Base-by-base conservation (phyloP, 495 filamentous ascomycete genomes). In the Astrothelium subdiscretum region DNA sequence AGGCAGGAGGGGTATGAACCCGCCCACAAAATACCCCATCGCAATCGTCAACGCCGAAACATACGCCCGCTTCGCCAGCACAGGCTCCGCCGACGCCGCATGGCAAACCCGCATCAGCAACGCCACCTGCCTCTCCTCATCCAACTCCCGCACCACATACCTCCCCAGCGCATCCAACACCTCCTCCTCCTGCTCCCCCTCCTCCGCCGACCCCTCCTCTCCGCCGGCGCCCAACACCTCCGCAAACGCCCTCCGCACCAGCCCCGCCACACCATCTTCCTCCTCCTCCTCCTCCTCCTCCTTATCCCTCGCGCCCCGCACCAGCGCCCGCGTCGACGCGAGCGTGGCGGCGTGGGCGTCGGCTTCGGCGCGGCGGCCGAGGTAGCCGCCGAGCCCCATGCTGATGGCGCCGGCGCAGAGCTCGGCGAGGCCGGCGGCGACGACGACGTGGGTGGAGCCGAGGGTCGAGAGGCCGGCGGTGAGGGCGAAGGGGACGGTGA, bases 21-120 rank as follows among this genome's bases (percentile, higher is more conserved):
- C 89, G 29, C 87, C 88, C 58, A 91, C 71, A 64, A 90, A 82
- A 71, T 92, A 92, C 8, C 85, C 87, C 6, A 86, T 63, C 0
- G 87, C 83, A 58, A 92, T 85, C 1, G 77, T 79, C 1, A 79
- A 59, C 4, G 79, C 80, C 0, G 73, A 71, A 0, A 76, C 32
- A 22, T 65, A 68, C 31, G 63, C 66, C 32, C 54, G 44, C 31
- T 64, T 59, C 10, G 38, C 40, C 32, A 67, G 42, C 4, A 3
- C 24, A 8, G 12, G 12, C 20, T 4, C 20, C 3, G 5, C 20
- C 2, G 22, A 12, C 8, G 12, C 24, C 54, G 59, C 57, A 42
- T 67, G 61, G 29, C 64, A 57, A 38, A 66, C 67, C 1, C 65
- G 61, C 64, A 69, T 66, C 29, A 69, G 32, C 32, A 69, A 69